Evolutionary conservation across 2,329 filamentous ascomycete species (phyloP).

Genomic region (Tolypocladium nubicola): DNA sequence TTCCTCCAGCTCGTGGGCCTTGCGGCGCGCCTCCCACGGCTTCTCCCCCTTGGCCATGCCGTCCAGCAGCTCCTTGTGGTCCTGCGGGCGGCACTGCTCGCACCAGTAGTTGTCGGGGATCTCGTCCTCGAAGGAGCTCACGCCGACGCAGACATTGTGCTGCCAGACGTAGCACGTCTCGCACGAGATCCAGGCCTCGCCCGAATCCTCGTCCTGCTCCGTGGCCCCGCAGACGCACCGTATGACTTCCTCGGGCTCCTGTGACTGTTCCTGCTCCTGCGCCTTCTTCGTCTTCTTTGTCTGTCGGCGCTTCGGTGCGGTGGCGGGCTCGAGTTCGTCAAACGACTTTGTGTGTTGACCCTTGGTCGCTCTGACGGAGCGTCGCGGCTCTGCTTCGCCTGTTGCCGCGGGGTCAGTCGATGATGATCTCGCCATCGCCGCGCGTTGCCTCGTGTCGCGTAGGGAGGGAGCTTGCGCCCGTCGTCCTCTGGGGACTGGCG

Average conservation of each 20-base stretch:
- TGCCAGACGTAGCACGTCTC: constrained; percentile 92
- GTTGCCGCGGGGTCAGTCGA: constrained; percentile 6
- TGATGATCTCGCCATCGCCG: constrained; percentile 4
- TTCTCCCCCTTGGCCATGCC: constrained; percentile 72
- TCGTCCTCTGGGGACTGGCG: not conserved
- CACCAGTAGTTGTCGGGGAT: constrained; percentile 83
- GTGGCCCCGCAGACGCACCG: constrained; percentile 88
- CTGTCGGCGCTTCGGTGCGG: constrained; percentile 42
- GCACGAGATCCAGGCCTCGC: constrained; percentile 91
- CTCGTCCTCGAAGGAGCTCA: constrained; percentile 67
- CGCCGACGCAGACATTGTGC: constrained; percentile 90
- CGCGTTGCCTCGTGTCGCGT: not conserved
- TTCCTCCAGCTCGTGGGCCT: constrained; percentile 52
- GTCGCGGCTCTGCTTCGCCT: constrained; percentile 65
- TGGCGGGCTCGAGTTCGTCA: constrained; percentile 57
- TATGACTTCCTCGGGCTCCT: constrained; percentile 63
- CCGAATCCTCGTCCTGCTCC: constrained; percentile 74
- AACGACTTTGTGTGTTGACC: constrained; percentile 87
- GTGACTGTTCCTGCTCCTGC: constrained; percentile 45
- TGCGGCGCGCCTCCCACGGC: constrained; percentile 69
- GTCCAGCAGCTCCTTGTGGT: constrained; percentile 71
- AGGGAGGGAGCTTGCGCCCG: not conserved
- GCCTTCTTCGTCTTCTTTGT: constrained; percentile 46
- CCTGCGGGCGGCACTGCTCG: constrained; percentile 75
- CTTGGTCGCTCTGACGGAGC: constrained; percentile 92